Evolutionary conservation across 2,329 filamentous ascomycete species (phyloP), one percentile per base, ranked within the genome.

Genomic region (Botrytis aclada): DNA sequence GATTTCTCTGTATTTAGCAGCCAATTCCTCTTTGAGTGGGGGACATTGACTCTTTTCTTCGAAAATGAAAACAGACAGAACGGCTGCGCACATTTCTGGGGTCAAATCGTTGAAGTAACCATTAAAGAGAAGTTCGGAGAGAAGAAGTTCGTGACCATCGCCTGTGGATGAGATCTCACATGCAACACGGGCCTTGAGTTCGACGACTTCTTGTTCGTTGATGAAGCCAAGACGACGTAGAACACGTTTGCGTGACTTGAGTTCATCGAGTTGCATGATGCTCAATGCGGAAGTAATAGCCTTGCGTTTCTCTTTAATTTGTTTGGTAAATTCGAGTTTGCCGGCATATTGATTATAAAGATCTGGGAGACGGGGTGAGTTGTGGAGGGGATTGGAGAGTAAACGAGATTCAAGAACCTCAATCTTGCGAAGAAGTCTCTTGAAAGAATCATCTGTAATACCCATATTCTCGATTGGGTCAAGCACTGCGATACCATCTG

Each of bases 401-500:
- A 99, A 86, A 70, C 93, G 91, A 8, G 95, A 96, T 83, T 99
- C 96, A 2, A 99, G 88, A 18, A 98, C 93, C 83, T 99, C 96
- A 74, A 99, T 98, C 88, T 98, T 98, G 83, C 94, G 85, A 72
- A 98, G 88, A 6, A 98, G 88, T 81, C 94, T 94, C 86, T 97
- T 98, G 85, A 99, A 98, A 0, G 90, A 90, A 1, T 97, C 94
- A 79, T 98, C 96, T 6, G 87, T 91, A 79, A 99, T 98, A 41
- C 90, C 88, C 96, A 99, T 98, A 80, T 98, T 95, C 82, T 98
- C 95, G 56, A 99, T 91, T 0, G 96, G 96, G 79, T 99, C 96
- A 29, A 99, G 84, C 10, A 95, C 86, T 4, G 96, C 92, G 72
- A 99, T 85, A 4, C 96, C 96, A 80, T 99, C 96, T 0, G 95